Percentiles rank a stretch among this genome's conserved stretches.
Conservation (phyloP, 2,329 filamentous ascomycete genomes). For the Fusarium sp. region DNA sequence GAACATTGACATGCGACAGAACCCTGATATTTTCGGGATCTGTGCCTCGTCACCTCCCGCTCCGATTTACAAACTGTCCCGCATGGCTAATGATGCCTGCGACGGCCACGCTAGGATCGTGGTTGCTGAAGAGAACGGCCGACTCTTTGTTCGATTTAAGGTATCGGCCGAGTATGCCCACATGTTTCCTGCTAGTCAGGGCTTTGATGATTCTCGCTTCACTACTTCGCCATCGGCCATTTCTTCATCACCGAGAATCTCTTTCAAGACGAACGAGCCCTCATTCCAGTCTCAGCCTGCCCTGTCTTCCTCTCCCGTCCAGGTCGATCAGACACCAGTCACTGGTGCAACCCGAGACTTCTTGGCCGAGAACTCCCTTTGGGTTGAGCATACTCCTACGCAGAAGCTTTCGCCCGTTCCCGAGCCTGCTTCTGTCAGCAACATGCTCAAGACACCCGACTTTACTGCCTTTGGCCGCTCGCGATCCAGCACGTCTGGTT, state of each 20-base stretch:
- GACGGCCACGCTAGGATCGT: constrained; percentile 53
- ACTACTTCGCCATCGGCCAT: constrained; percentile 44
- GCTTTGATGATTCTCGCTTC: constrained; percentile 49
- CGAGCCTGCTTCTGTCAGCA: neutral
- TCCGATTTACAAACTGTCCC: constrained; percentile 47
- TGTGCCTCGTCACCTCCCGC: constrained; percentile 36
- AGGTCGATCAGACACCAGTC: constrained; percentile 7
- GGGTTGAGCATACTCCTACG: neutral
- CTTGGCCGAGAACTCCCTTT: neutral
- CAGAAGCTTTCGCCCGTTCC: neutral
- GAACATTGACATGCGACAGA: constrained; percentile 56
- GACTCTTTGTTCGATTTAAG: constrained; percentile 59
- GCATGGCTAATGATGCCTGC: constrained; percentile 49
- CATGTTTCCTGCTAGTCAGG: constrained; percentile 52
- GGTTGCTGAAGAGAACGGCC: constrained; percentile 49
- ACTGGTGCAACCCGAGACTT: neutral
- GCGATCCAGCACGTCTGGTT: neutral
- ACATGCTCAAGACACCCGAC: constrained; percentile 17
- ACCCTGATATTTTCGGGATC: constrained; percentile 55
- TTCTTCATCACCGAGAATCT: constrained; percentile 46
- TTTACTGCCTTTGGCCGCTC: neutral
- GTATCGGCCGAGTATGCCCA: constrained; percentile 52
- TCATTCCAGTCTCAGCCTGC: neutral
- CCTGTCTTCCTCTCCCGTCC: constrained; percentile 1
- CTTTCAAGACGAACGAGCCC: constrained; percentile 18